A percentile compares a stretch with the other conserved stretches of the same genome.
Conservation (phyloP, 345 rosid species). For the Bruguiera gymnorhiza region DNA sequence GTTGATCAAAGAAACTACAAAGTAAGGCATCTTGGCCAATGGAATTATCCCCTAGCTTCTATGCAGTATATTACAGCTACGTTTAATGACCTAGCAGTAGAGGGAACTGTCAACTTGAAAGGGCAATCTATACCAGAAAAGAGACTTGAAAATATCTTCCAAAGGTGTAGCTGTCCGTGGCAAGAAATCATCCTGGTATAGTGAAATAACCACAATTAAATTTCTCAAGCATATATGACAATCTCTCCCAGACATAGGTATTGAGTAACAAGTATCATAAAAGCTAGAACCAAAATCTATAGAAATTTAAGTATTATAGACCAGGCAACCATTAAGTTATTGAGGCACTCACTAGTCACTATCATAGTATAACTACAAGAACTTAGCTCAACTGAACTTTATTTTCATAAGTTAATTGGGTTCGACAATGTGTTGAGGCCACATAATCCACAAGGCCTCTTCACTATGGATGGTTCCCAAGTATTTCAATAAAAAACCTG, state of each 20-base stretch:
- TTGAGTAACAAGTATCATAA: too few species aligned
- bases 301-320: too few species aligned
- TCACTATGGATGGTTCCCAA: not conserved
- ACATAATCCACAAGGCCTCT: not conserved
- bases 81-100: not conserved
- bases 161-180: constrained; percentile 92
- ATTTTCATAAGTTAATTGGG: too few species aligned
- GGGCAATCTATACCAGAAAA: constrained; percentile 68
- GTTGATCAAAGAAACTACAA: not conserved
- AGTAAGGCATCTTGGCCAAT: not conserved
- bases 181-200: constrained; percentile 86
- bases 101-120: not conserved
- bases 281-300: too few species aligned
- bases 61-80: too few species aligned
- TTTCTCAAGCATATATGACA: not conserved
- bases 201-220: constrained; percentile 14
- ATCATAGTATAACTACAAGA: too few species aligned
- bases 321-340: too few species aligned
- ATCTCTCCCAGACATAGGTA: not conserved
- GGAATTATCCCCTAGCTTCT: too few species aligned
- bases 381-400: too few species aligned
- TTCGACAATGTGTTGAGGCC: not conserved
- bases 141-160: constrained; percentile 97
- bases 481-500: not conserved
- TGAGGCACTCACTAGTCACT: too few species aligned